Evolutionary conservation across 208 protist genomes (phyloP).

Genomic region (Leishmania turanica): DNA sequence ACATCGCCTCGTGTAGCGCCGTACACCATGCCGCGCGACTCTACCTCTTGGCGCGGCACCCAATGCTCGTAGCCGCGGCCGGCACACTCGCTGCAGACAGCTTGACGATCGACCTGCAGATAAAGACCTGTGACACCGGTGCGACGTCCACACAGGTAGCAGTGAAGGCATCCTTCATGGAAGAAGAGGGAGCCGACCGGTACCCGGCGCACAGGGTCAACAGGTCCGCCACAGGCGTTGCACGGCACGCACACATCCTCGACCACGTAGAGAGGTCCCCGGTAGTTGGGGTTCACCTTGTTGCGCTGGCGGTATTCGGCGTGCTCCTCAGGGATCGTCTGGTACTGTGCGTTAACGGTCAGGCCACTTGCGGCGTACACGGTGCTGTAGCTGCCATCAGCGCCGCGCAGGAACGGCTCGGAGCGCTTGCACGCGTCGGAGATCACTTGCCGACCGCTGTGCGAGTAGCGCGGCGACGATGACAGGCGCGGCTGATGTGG

Average conservation of each 20-base stretch:
- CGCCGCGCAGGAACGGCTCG: neutral
- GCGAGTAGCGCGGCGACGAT: neutral
- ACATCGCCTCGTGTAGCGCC: conserved; percentile 40
- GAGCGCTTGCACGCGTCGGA: conserved; percentile 1
- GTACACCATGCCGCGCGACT: conserved; percentile 42
- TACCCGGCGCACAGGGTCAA: conserved; percentile 80
- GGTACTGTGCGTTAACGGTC: conserved; percentile 45
- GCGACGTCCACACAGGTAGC: conserved; percentile 56
- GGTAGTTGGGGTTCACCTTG: conserved; percentile 45
- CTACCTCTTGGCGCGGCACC: conserved; percentile 42
- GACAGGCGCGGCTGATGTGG: neutral
- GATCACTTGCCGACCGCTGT: conserved; percentile 1
- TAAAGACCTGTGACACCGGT: conserved; percentile 51
- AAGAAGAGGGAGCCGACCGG: conserved; percentile 76
- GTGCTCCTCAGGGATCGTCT: conserved; percentile 66
- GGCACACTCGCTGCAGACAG: conserved; percentile 45
- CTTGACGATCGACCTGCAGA: conserved; percentile 42
- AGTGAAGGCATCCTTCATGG: conserved; percentile 68
- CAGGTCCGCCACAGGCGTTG: conserved; percentile 55
- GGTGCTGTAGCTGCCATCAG: neutral
- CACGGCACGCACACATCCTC: conserved; percentile 79
- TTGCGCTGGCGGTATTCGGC: conserved; percentile 49
- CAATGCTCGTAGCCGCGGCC: conserved; percentile 38
- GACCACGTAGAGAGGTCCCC: conserved; percentile 69
- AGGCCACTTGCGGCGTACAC: conserved; percentile 25